Evolutionary conservation across 495 filamentous ascomycete genomes (phyloP).

Genomic region (Penicillium flavigenum): DNA sequence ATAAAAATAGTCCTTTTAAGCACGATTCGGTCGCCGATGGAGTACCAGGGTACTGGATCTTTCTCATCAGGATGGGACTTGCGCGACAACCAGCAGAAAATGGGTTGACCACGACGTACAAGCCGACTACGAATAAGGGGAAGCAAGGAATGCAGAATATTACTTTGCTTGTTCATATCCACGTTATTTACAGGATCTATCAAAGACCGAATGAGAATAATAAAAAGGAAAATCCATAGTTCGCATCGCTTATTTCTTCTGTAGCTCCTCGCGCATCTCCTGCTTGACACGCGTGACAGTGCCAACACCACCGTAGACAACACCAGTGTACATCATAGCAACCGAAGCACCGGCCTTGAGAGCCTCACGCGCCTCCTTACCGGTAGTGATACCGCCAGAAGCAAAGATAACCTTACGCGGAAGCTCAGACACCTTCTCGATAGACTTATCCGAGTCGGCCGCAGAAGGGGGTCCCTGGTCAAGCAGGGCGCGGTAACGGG

Average conservation of each 20-base stretch:
- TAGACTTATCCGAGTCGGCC: slow-evolving; percentile 12
- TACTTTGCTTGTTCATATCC: slow-evolving; percentile 12
- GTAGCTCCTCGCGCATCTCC: slow-evolving; percentile 68
- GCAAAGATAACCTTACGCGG: slow-evolving; percentile 84
- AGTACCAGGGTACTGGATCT: too few species aligned
- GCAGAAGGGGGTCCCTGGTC: slow-evolving; percentile 46
- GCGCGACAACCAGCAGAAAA: too few species aligned
- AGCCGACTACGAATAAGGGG: too few species aligned
- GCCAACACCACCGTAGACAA: slow-evolving; percentile 83
- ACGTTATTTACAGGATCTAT: slow-evolving; percentile 30
- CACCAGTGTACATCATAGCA: slow-evolving; percentile 78
- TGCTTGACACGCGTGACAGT: slow-evolving; percentile 82
- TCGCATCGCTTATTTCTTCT: slow-evolving; percentile 30
- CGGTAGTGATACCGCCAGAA: slow-evolving; percentile 84
- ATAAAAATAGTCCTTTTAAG: too few species aligned
- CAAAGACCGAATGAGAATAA: background rate
- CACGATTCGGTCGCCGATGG: too few species aligned
- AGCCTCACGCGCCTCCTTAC: slow-evolving; percentile 72
- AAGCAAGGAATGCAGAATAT: background rate
- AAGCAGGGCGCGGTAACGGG: slow-evolving; percentile 71
- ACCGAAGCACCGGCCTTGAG: slow-evolving; percentile 84
- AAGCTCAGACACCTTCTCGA: slow-evolving; percentile 15
- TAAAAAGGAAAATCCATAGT: slow-evolving; percentile 7
- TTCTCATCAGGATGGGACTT: too few species aligned
- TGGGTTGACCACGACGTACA: too few species aligned